Evolutionary conservation across 139 green algal genomes (phyloP), one percentile per base, ranked within the genome.

Genomic region (Tetradesmus lagerheimii): DNA sequence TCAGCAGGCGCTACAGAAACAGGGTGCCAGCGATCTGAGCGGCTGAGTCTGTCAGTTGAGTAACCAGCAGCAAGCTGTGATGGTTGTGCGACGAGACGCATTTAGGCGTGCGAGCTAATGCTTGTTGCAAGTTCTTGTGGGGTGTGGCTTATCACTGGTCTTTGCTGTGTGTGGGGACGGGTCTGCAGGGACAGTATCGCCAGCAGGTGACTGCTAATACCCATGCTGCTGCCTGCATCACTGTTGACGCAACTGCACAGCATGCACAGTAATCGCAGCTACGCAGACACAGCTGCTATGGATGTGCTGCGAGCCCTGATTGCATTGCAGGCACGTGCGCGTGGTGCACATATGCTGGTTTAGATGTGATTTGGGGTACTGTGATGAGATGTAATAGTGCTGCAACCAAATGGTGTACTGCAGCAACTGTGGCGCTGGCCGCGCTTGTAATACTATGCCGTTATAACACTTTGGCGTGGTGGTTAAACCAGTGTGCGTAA

Each of bases 1-100:
- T 88, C 12, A 62, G 34, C 57, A 62, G 83, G 83, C 35, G 83
- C 3, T 88, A 88, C 83, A 31, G 83, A 4, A 88, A 66, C 57
- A 45, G 83, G 35, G 62, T 88, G 50, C 83, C 83, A 4, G 57
- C 57, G 4, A 71, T 71, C 57, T 71, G 57, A 71, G 20, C 57
- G 57, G 23, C 47, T 62, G 47, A 23, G 47, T 62, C 47, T 62
- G 47, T 62, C 20, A n/a, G n/a, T n/a, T n/a, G n/a, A n/a, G n/a
- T n/a, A n/a, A n/a, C n/a, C n/a, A n/a, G 47, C 8, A 18, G 6
- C 8, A 16, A 62, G 47, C 8, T 62, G 47, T 62, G 47, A 2
- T 62, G 47, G n/a, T n/a, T n/a, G n/a, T n/a, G n/a, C n/a, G n/a
- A n/a, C n/a, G n/a, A n/a, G n/a, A n/a, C n/a, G n/a, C n/a, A n/a